These are phyloP conservation scores for Penicillium sp. DNA, from an alignment of 2,329 filamentous ascomycete species.

Conservation along the genomic window DNA sequence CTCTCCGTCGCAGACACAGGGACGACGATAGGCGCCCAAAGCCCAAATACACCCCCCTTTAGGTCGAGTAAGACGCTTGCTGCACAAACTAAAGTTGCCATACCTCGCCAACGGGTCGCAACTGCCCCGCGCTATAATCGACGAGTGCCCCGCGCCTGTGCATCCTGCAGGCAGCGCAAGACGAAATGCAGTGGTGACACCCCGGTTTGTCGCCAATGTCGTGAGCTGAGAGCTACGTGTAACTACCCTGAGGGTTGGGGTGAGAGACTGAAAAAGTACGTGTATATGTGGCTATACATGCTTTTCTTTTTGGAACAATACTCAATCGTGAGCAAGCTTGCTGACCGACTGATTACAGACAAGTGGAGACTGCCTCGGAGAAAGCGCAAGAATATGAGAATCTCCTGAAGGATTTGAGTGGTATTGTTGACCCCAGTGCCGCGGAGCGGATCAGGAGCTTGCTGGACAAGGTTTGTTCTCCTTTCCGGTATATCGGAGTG, in stretches of 20 bases:
- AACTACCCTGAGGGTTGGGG: conserved; percentile 39
- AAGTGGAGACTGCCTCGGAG: conserved; percentile 33
- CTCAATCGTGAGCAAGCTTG: neutral
- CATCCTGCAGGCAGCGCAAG: conserved; percentile 38
- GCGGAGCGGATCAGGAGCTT: conserved; percentile 34
- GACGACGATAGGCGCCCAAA: conserved; percentile 4
- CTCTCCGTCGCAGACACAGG: conserved; percentile 9
- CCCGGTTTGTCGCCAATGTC: conserved; percentile 36
- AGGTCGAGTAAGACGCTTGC: neutral
- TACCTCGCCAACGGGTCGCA: conserved; percentile 27
- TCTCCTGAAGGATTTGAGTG: conserved; percentile 35
- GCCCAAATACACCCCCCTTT: neutral
- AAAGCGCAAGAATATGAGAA: conserved; percentile 39
- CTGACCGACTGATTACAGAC: conserved; percentile 17
- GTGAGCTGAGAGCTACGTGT: conserved; percentile 33
- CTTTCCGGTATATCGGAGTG: neutral
- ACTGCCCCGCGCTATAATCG: conserved; percentile 17
- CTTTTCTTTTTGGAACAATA: neutral
- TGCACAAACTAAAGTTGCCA: conserved; percentile 23
- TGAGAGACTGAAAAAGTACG: conserved; percentile 38
- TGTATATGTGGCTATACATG: neutral
- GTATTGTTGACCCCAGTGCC: conserved; percentile 31
- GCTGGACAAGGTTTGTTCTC: conserved; percentile 35
- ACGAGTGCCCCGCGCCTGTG: conserved; percentile 32
- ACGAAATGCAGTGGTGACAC: conserved; percentile 40